Evolutionary conservation across 1,284 basidiomycete genomes (phyloP).

Genomic region (Pterula multifida): DNA sequence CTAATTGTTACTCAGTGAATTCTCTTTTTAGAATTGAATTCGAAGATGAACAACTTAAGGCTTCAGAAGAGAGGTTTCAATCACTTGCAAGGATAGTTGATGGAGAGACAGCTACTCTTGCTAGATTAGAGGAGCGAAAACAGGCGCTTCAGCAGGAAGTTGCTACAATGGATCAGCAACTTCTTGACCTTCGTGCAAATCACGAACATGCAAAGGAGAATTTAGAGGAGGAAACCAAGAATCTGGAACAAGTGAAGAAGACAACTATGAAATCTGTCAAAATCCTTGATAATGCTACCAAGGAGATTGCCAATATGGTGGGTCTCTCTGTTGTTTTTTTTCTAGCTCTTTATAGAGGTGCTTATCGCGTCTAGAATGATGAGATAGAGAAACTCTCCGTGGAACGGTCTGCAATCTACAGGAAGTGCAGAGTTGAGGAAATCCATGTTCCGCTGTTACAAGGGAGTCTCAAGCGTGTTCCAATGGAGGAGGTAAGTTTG

Average conservation of each 20-base stretch:
- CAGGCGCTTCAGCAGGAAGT: slow-evolving; percentile 54
- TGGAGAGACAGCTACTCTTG: slow-evolving; percentile 46
- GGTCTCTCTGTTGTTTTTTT: slow-evolving; percentile 13
- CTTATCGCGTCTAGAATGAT: slow-evolving; percentile 54
- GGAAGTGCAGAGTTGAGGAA: slow-evolving; percentile 90
- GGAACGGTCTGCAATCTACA: slow-evolving; percentile 81
- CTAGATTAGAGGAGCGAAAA: slow-evolving; percentile 47
- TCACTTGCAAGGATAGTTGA: slow-evolving; percentile 42
- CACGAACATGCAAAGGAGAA: slow-evolving; percentile 50
- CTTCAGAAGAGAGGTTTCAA: slow-evolving; percentile 51
- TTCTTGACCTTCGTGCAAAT: slow-evolving; percentile 48
- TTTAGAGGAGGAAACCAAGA: slow-evolving; percentile 57
- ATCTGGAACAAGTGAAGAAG: slow-evolving; percentile 70
- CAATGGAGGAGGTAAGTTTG: slow-evolving; percentile 80
- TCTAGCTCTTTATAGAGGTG: background rate
- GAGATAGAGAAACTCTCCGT: slow-evolving; percentile 85
- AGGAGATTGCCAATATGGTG: slow-evolving; percentile 79
- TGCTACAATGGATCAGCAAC: slow-evolving; percentile 42
- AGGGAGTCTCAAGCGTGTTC: slow-evolving; percentile 78
- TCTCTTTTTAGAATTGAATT: slow-evolving; percentile 65
- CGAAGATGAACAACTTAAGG: slow-evolving; percentile 61
- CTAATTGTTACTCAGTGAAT: slow-evolving; percentile 3
- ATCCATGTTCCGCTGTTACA: slow-evolving; percentile 70
- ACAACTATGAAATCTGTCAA: slow-evolving; percentile 59
- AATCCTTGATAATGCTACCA: slow-evolving; percentile 75